These are phyloP conservation scores for Axilococcus clingmanii DNA, from an alignment of 139 green algal species.

Conservation along the genomic window DNA sequence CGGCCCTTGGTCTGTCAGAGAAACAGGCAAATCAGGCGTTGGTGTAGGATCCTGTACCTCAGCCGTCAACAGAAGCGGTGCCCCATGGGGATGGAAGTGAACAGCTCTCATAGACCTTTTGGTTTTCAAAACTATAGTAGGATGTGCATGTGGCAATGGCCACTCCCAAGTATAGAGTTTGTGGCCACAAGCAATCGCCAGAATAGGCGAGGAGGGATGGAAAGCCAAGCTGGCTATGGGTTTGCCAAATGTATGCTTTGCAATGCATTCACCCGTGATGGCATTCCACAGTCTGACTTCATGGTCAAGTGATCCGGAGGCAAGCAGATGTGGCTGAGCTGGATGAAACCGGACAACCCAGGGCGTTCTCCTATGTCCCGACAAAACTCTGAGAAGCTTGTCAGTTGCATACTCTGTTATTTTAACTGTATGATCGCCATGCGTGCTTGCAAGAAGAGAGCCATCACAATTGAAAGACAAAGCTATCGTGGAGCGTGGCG, in stretches of 20 bases:
- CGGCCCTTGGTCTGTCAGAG: constrained; percentile 12
- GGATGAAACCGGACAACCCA: constrained; percentile 90
- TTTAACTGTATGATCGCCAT: constrained; percentile 92
- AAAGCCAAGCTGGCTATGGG: constrained; percentile 85
- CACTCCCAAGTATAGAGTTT: constrained; percentile 62
- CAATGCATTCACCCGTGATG: constrained; percentile 47
- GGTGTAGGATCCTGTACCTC: constrained; percentile 57
- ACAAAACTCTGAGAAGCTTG: constrained; percentile 39
- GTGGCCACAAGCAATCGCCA: constrained; percentile 79
- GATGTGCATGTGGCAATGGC: constrained; percentile 3
- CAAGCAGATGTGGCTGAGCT: constrained; percentile 47
- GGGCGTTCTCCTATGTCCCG: constrained; percentile 72
- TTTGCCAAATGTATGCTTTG: constrained; percentile 59
- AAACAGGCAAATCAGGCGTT: constrained; percentile 13
- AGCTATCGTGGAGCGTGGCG: constrained; percentile 80
- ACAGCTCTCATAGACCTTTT: constrained; percentile 72
- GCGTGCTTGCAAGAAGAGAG: constrained; percentile 67
- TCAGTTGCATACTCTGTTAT: constrained; percentile 54
- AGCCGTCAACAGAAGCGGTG: constrained; percentile 68
- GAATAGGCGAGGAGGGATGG: constrained; percentile 40
- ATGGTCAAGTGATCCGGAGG: constrained; percentile 76
- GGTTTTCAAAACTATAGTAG: constrained; percentile 51
- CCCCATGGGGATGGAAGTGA: constrained; percentile 78
- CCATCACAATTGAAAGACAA: constrained; percentile 72
- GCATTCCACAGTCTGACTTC: constrained; percentile 74